These are phyloP conservation scores for Lentinula guzmanii DNA, from an alignment of 768 basidiomycete genomes.

Conservation along the genomic window DNA sequence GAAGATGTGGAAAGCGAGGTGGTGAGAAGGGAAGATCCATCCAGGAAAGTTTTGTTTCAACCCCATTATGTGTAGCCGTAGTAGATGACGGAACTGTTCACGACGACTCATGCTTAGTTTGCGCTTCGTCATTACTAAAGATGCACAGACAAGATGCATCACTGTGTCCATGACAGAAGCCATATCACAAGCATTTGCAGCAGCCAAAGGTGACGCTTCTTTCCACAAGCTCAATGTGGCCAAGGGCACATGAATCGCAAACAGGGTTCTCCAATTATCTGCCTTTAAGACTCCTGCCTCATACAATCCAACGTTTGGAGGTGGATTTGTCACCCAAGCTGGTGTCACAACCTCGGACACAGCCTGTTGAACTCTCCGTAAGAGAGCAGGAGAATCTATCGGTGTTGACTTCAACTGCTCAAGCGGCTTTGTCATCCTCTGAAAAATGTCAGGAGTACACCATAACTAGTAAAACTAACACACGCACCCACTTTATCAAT, in stretches of 20 bases:
- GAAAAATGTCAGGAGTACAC: not conserved
- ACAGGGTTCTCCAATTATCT: constrained; percentile 16
- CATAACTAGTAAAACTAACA: not conserved
- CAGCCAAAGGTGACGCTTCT: not conserved
- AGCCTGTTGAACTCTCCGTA: not conserved
- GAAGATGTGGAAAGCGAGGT: constrained; percentile 11
- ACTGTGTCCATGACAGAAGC: not conserved
- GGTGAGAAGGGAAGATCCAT: constrained; percentile 8
- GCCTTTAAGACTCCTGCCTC: constrained; percentile 19
- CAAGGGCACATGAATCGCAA: constrained; percentile 15
- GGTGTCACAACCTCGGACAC: not conserved
- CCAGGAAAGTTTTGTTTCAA: constrained; percentile 6
- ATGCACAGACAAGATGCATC: not conserved
- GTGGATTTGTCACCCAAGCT: constrained; percentile 8
- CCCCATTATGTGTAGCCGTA: constrained; percentile 6
- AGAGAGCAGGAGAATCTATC: not conserved
- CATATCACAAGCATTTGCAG: not conserved
- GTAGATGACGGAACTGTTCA: not conserved
- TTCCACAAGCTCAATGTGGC: constrained; percentile 16
- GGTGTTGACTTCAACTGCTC: not conserved
- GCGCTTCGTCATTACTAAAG: not conserved
- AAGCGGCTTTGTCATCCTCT: not conserved
- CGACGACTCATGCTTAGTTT: not conserved
- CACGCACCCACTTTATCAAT: not conserved
- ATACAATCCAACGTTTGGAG: constrained; percentile 7